phyloP scores from a whole-genome alignment of 345 rosid species.

The Moricandia arvensis region DNA sequence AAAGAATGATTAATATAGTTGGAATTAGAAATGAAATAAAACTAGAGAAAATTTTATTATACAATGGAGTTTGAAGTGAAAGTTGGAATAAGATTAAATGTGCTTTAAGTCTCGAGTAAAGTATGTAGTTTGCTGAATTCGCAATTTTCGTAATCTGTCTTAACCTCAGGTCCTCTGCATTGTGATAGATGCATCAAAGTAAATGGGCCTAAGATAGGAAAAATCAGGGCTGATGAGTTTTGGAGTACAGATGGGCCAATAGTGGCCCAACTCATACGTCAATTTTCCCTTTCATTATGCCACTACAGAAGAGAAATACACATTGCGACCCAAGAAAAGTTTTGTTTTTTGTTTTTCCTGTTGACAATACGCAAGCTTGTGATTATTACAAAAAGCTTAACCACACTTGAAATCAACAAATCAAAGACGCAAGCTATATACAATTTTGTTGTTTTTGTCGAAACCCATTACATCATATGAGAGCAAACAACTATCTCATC shows the following conservation, averaged over 20 bases:
- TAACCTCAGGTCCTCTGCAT: not conserved
- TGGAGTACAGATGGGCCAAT: not conserved
- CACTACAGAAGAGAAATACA: not conserved
- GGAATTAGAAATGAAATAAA: too few relatives aligned
- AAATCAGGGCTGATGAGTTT: not conserved
- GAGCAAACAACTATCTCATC: not conserved
- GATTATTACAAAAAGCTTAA: constrained; percentile 15
- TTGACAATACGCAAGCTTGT: not conserved
- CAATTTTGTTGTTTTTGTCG: not conserved
- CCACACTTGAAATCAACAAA: constrained; percentile 11
- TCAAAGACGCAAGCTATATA: not conserved
- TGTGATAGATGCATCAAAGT: not conserved
- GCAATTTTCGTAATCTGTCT: not conserved
- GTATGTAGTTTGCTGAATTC: not conserved
- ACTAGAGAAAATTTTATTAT: too few relatives aligned
- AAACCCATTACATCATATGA: constrained; percentile 8
- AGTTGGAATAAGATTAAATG: too few relatives aligned
- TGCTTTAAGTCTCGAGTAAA: too few relatives aligned
- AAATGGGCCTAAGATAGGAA: not conserved
- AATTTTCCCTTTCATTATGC: not conserved
- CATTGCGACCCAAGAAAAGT: too few relatives aligned
- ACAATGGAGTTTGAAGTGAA: not conserved
- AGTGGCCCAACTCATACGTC: not conserved
- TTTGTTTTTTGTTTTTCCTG: too few relatives aligned
- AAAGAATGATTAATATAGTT: too few relatives aligned